Evolutionary conservation across 805 yeast genomes (phyloP).

Genomic region (Ogataea polymorpha): DNA sequence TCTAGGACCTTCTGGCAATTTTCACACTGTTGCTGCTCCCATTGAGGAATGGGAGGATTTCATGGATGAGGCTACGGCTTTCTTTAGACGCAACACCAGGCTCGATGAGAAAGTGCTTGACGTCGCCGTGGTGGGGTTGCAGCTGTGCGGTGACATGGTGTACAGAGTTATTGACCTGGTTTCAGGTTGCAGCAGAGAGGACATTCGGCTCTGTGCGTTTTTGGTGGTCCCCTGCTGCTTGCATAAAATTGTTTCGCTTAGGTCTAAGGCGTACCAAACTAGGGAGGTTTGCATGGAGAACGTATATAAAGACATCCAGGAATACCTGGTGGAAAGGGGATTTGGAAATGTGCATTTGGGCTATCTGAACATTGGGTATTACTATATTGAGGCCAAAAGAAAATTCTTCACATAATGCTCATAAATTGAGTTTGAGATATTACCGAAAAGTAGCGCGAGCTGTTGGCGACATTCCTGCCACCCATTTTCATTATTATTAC

Average conservation of each 20-base stretch:
- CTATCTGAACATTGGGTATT: constrained; percentile 19
- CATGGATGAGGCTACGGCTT: constrained; percentile 3
- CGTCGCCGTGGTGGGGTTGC: constrained; percentile 19
- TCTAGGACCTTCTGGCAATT: constrained; percentile 10
- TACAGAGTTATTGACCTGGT: constrained; percentile 18
- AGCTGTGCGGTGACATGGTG: constrained; percentile 28
- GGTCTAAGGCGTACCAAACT: background rate
- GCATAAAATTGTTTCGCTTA: constrained; percentile 14
- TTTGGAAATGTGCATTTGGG: constrained; percentile 6
- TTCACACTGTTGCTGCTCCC: constrained; percentile 8
- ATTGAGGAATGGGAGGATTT: constrained; percentile 10
- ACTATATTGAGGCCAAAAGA: constrained; percentile 7
- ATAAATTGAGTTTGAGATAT: too few relatives aligned
- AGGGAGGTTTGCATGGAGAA: background rate
- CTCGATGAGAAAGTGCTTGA: background rate
- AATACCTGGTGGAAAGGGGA: constrained; percentile 5
- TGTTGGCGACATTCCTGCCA: too few relatives aligned
- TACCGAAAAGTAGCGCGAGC: too few relatives aligned
- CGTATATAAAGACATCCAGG: constrained; percentile 10
- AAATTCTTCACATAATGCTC: too few relatives aligned
- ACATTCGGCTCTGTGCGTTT: constrained; percentile 1
- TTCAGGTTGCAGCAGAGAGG: background rate
- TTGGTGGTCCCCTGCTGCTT: constrained; percentile 25
- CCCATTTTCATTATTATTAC: background rate
- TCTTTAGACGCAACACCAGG: constrained; percentile 11